Percentiles rank a stretch among this genome's conserved stretches.
phyloP scores from a whole-genome alignment of 306 rosid genomes.

The Lathyrus oleraceus region DNA sequence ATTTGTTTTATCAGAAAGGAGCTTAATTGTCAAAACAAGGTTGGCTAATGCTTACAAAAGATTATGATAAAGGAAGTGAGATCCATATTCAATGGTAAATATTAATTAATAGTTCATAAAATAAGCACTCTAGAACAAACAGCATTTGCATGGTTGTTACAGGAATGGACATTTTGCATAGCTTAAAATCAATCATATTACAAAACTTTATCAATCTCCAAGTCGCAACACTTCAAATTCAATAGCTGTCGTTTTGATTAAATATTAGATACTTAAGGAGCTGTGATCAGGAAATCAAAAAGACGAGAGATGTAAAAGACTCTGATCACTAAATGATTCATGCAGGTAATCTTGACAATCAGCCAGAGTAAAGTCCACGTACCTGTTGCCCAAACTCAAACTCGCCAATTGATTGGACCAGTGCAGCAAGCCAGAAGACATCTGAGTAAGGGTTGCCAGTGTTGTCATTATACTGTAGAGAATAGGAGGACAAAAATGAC shows the following conservation, averaged over 20 bases:
- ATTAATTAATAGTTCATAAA: background rate
- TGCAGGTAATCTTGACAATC: background rate
- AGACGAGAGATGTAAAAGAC: background rate
- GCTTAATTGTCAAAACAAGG: conserved; percentile 25
- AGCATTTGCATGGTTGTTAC: background rate
- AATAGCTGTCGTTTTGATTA: conserved; percentile 21
- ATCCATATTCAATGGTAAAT: conserved; percentile 1
- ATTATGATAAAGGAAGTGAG: conserved; percentile 2
- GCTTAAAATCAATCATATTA: conserved; percentile 17
- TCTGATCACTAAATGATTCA: conserved; percentile 16
- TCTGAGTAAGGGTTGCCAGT: conserved; percentile 91
- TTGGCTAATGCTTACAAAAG: background rate
- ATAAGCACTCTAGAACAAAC: background rate
- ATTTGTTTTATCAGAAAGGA: conserved; percentile 41
- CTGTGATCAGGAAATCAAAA: background rate
- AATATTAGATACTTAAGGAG: conserved; percentile 3
- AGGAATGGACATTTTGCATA: conserved; percentile 4
- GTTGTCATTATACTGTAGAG: conserved; percentile 88
- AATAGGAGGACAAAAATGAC: conserved; percentile 32
- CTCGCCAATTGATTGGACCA: conserved; percentile 88
- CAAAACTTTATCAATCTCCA: conserved; percentile 18
- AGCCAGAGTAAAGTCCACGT: conserved; percentile 32
- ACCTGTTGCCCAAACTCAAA: conserved; percentile 99
- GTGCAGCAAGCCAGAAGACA: conserved; percentile 93
- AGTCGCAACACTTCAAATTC: background rate